phyloP scores from a whole-genome alignment of 768 basidiomycete species.

The Pulveroboletus sp. region DNA sequence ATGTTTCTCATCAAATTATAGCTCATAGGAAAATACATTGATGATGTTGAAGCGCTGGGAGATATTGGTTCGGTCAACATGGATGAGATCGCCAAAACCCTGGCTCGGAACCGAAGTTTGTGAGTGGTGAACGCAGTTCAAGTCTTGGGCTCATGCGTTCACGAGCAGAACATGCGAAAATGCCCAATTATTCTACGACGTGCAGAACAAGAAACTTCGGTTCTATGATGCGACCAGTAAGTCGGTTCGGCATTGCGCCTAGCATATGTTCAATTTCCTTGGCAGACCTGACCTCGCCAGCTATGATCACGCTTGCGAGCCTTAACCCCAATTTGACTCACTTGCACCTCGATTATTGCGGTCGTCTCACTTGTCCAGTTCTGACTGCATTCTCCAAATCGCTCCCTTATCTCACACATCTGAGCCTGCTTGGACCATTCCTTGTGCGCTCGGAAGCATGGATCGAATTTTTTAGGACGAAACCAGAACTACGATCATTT shows the following conservation, averaged over 20 bases:
- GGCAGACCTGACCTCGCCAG: constrained; percentile 65
- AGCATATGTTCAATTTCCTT: constrained; percentile 1
- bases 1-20: constrained; percentile 25
- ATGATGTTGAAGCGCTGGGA: constrained; percentile 85
- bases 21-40: constrained; percentile 82
- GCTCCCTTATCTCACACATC: constrained; percentile 60
- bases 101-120: constrained; percentile 80
- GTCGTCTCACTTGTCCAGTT: constrained; percentile 65
- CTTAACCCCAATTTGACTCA: constrained; percentile 82
- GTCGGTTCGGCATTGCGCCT: constrained; percentile 23
- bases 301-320: constrained; percentile 64
- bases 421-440: constrained; percentile 87
- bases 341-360: constrained; percentile 83
- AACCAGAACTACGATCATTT: constrained; percentile 64
- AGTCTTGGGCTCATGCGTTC: not conserved
- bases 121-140: constrained; percentile 37
- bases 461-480: constrained; percentile 66
- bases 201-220: constrained; percentile 58
- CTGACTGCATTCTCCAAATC: constrained; percentile 55
- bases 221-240: constrained; percentile 90
- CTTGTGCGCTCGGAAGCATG: constrained; percentile 73
- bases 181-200: constrained; percentile 78
- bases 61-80: constrained; percentile 84
- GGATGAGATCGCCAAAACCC: constrained; percentile 76
- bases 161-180: constrained; percentile 67